Evolutionary conservation across 352 stramenopile species (phyloP).

Genomic region (Pythium periplocum): DNA sequence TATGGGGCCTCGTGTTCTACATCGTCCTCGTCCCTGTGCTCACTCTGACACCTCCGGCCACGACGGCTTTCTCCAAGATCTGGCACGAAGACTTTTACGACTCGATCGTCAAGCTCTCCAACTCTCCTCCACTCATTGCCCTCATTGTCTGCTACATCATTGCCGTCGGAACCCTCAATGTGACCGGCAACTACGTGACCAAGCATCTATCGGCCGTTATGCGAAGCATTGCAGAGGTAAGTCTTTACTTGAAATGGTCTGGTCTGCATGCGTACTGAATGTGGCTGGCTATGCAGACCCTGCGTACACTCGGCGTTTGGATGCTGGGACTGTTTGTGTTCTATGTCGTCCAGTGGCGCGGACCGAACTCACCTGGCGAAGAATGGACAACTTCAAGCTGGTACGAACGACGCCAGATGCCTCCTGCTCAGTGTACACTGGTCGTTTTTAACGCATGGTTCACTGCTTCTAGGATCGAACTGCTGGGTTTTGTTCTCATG

Average conservation of each 20-base stretch:
- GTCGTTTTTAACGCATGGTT: too few species aligned
- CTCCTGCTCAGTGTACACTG: too few species aligned
- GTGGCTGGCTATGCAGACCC: constrained; percentile 30
- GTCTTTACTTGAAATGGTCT: constrained; percentile 2
- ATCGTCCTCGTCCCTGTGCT: constrained; percentile 62
- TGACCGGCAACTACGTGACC: constrained; percentile 80
- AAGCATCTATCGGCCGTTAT: constrained; percentile 83
- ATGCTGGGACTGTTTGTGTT: constrained; percentile 71
- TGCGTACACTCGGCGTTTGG: constrained; percentile 76
- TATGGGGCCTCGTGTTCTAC: constrained; percentile 86
- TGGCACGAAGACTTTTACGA: constrained; percentile 83
- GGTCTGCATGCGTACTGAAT: constrained; percentile 1
- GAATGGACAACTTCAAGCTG: constrained; percentile 70
- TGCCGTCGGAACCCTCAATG: constrained; percentile 74
- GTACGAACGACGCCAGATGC: constrained; percentile 16
- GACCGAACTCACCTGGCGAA: constrained; percentile 49
- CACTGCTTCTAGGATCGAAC: constrained; percentile 40
- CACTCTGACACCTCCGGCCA: constrained; percentile 40
- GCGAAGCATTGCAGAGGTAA: constrained; percentile 77
- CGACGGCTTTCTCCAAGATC: constrained; percentile 54
- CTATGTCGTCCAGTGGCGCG: constrained; percentile 73
- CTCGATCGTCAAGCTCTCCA: constrained; percentile 66
- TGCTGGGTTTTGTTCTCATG: constrained; percentile 72
- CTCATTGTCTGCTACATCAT: constrained; percentile 64
- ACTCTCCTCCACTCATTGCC: constrained; percentile 52